Conservation (phyloP, 345 rosid genomes). For the Angophora floribunda region DNA sequence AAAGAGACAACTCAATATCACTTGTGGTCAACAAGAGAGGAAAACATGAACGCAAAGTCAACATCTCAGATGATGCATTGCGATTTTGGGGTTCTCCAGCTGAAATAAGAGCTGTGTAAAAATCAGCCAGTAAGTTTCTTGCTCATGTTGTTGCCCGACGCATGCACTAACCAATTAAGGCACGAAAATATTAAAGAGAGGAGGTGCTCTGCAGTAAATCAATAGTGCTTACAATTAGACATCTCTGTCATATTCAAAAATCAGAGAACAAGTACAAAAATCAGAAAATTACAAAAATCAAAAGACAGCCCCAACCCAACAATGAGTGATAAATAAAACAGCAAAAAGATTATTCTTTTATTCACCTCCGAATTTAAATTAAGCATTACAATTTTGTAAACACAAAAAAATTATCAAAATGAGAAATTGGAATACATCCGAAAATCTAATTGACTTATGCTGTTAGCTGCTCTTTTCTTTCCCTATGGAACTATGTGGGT, state of each 20-base stretch:
- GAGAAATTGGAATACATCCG: neutral
- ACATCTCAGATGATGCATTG: neutral
- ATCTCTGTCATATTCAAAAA: neutral
- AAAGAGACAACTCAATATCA: neutral
- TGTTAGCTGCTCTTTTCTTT: conserved; percentile 18
- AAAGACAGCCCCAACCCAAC: neutral
- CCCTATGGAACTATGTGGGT: conserved; percentile 25
- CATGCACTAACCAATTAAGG: neutral
- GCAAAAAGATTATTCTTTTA: neutral
- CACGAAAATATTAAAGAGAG: neutral
- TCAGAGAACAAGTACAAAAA: neutral
- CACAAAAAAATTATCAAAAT: neutral
- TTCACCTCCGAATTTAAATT: neutral
- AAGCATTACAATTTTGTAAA: neutral
- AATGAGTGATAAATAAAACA: neutral
- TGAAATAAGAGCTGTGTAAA: neutral
- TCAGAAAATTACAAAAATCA: neutral
- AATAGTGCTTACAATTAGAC: neutral
- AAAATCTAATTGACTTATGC: neutral
- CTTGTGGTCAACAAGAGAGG: neutral
- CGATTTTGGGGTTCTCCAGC: neutral
- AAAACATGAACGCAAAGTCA: neutral
- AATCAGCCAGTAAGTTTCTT: neutral
- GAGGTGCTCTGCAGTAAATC: neutral
- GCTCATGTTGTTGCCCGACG: neutral